phyloP scores from a whole-genome alignment of 805 yeast species.

The Suhomyces sp. region DNA sequence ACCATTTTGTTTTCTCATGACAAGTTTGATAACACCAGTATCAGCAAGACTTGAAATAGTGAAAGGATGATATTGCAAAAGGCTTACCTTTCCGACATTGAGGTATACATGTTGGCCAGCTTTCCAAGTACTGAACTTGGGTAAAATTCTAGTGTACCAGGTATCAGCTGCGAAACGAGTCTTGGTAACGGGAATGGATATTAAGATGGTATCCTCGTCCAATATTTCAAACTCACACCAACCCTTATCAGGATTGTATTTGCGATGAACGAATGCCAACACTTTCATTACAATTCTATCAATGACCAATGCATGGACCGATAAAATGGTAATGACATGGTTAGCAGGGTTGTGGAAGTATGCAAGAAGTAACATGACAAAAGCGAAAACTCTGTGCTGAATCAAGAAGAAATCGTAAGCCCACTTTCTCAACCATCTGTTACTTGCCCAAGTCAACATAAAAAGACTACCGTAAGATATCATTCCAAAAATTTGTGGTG shows the following conservation, averaged over 20 bases:
- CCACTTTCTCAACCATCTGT: slow-evolving; percentile 33
- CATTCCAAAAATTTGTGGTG: slow-evolving; percentile 52
- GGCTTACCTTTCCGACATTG: slow-evolving; percentile 38
- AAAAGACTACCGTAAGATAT: slow-evolving; percentile 42
- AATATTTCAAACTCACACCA: slow-evolving; percentile 36
- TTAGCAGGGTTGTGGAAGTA: slow-evolving; percentile 41
- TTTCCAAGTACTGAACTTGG: slow-evolving; percentile 43
- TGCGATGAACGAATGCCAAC: slow-evolving; percentile 30
- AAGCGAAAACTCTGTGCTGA: slow-evolving; percentile 42
- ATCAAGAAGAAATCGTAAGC: slow-evolving; percentile 45
- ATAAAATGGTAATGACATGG: slow-evolving; percentile 34
- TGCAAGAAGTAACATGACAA: slow-evolving; percentile 42
- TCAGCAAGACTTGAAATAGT: slow-evolving; percentile 43
- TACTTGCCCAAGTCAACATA: slow-evolving; percentile 35
- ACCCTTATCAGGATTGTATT: slow-evolving; percentile 39
- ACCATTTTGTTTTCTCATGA: slow-evolving; percentile 42
- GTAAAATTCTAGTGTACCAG: slow-evolving; percentile 32
- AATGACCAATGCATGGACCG: slow-evolving; percentile 42
- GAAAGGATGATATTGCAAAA: slow-evolving; percentile 48
- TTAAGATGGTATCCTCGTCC: slow-evolving; percentile 41
- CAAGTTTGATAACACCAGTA: slow-evolving; percentile 38
- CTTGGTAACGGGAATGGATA: slow-evolving; percentile 35
- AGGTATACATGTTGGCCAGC: slow-evolving; percentile 49
- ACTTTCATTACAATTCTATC: slow-evolving; percentile 38
- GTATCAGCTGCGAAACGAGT: slow-evolving; percentile 14